These are phyloP conservation scores for Tetraselmis chui DNA, from an alignment of 139 green algal genomes.

Conservation along the genomic window DNA sequence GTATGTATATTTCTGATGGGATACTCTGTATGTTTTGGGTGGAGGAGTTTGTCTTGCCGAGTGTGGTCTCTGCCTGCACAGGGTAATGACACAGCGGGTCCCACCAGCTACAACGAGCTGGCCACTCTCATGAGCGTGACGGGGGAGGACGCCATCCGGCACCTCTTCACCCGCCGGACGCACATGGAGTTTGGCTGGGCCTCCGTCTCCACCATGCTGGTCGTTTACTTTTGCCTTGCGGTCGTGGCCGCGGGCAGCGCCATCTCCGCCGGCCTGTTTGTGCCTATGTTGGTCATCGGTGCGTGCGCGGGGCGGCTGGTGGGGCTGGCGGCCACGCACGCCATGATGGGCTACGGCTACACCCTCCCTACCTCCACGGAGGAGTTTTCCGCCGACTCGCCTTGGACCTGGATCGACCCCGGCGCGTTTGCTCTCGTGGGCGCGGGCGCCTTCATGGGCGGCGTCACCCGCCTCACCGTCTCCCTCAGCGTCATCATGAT, in stretches of 20 bases:
- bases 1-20: too few species aligned
- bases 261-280: slow-evolving; percentile 74
- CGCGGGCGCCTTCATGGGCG: slow-evolving; percentile 82
- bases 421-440: slow-evolving; percentile 83
- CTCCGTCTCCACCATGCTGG: slow-evolving; percentile 56
- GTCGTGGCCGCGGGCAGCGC: slow-evolving; percentile 45
- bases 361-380: neutral
- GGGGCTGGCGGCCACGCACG: slow-evolving; percentile 49
- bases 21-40: too few species aligned
- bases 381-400: slow-evolving; percentile 6
- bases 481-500: slow-evolving; percentile 86
- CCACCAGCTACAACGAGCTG: slow-evolving; percentile 76
- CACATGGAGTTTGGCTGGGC: slow-evolving; percentile 77
- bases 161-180: slow-evolving; percentile 69
- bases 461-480: slow-evolving; percentile 81
- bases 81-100: slow-evolving; percentile 25
- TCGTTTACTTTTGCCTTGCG: slow-evolving; percentile 52
- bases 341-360: slow-evolving; percentile 13
- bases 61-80: too few species aligned
- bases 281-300: slow-evolving; percentile 87
- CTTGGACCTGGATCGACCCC: slow-evolving; percentile 81
- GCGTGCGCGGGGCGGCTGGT: slow-evolving; percentile 53
- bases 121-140: slow-evolving; percentile 68
- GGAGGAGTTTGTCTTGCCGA: too few species aligned
- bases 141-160: slow-evolving; percentile 79